Evolutionary conservation across 1,284 basidiomycete genomes (phyloP).

Genomic region (Flammula alnicola): DNA sequence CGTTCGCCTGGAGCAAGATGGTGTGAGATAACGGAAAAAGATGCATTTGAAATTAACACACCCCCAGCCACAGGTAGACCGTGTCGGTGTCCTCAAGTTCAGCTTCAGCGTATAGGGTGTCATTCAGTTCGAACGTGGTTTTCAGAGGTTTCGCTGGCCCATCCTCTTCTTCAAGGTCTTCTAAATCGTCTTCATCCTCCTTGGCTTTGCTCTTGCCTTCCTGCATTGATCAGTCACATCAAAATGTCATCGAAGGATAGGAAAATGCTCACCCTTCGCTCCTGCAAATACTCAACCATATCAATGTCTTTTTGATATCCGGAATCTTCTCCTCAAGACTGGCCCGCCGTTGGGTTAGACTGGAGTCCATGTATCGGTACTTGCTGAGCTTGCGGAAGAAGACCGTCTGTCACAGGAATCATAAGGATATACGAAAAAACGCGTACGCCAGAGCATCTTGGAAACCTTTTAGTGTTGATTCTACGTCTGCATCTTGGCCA

Average conservation of each 20-base stretch:
- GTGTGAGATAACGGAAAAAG: slow-evolving; percentile 2
- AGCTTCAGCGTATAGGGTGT: slow-evolving; percentile 94
- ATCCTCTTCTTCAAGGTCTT: slow-evolving; percentile 51
- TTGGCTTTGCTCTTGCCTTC: slow-evolving; percentile 60
- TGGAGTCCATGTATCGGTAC: slow-evolving; percentile 98
- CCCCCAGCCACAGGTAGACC: slow-evolving; percentile 96
- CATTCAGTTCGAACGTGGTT: slow-evolving; percentile 95
- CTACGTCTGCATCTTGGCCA: slow-evolving; percentile 79
- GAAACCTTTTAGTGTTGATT: slow-evolving; percentile 81
- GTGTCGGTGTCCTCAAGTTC: slow-evolving; percentile 86
- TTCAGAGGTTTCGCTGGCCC: slow-evolving; percentile 59
- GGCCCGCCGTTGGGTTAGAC: slow-evolving; percentile 78
- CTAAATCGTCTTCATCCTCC: slow-evolving; percentile 50
- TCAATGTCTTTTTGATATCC: slow-evolving; percentile 93
- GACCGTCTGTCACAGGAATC: slow-evolving; percentile 22
- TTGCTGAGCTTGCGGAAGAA: slow-evolving; percentile 68
- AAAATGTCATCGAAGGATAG: slow-evolving; percentile 4
- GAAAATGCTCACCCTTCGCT: slow-evolving; percentile 57
- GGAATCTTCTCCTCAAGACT: slow-evolving; percentile 95
- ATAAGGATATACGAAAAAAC: slow-evolving; percentile 5
- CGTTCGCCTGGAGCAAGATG: slow-evolving; percentile 76
- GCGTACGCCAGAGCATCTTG: slow-evolving; percentile 93
- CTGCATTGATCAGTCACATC: slow-evolving; percentile 36
- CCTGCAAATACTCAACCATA: slow-evolving; percentile 87
- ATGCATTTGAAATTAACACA: slow-evolving; percentile 48